These are phyloP conservation scores for Buddleja alternifolia DNA, from an alignment of 257 asterid species.

Conservation along the genomic window DNA sequence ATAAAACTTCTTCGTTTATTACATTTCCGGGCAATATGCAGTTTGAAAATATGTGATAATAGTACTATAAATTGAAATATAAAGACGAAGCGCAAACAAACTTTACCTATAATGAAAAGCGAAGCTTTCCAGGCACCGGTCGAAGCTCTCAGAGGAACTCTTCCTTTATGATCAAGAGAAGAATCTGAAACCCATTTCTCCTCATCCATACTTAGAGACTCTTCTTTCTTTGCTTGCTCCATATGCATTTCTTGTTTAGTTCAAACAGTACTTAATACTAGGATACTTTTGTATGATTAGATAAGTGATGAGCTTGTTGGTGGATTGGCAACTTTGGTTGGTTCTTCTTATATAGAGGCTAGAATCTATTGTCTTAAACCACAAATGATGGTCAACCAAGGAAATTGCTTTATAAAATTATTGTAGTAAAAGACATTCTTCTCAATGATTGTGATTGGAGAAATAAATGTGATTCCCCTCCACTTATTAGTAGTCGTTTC, in stretches of 20 bases:
- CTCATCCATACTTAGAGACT: slow-evolving; percentile 34
- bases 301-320: slow-evolving; percentile 7
- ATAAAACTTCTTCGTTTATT: no score
- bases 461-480: slow-evolving; percentile 30
- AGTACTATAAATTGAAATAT: no score
- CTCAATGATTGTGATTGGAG: slow-evolving; percentile 10
- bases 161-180: slow-evolving; percentile 73
- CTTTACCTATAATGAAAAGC: slow-evolving; percentile 70
- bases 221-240: slow-evolving; percentile 33
- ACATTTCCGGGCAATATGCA: no score
- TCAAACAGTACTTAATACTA: background rate
- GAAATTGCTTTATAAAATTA: background rate
- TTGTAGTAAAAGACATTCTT: background rate
- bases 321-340: slow-evolving; percentile 29
- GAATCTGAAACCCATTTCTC: slow-evolving; percentile 82
- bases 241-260: slow-evolving; percentile 29
- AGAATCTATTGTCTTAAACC: background rate
- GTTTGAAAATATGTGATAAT: no score
- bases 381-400: background rate
- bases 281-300: background rate
- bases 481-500: slow-evolving; percentile 14
- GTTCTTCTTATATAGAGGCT: slow-evolving; percentile 41
- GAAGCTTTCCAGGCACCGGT: slow-evolving; percentile 93
- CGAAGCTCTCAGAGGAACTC: slow-evolving; percentile 70
- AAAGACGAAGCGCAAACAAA: no score